Base-by-base conservation (phyloP, 164 flowering plant species). In the Berberis thunbergii region DNA sequence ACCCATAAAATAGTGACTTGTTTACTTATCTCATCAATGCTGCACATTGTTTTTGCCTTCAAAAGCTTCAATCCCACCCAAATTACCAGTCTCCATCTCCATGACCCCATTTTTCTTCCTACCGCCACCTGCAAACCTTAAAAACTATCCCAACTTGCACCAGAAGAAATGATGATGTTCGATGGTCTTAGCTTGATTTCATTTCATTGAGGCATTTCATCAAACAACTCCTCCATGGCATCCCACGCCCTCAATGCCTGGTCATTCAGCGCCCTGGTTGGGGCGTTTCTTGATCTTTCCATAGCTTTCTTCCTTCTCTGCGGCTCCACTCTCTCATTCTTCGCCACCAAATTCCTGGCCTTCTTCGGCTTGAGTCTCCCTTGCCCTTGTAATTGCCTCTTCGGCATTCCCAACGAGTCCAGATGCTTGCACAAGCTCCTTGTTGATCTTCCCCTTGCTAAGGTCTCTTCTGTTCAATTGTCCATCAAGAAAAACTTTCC, bases 281-380 rank as follows among this genome's bases (percentile, higher is more conserved):
- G 88, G 48, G 95, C 96, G 10, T 94, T 77, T 76, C 81, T 94
- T 57, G 96, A 94, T 74, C 86, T 94, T 41, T 74, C 76, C 5
- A 71, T 94, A 5, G 84, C 91, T 1, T 87, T 77, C 69, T 64
- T 80, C 12, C 68, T 91, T 46, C 81, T 94, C 5, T 88, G 87
- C 69, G 89, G 80, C 55, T 80, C 97, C 4, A 56, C 83, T 45
- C 53, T 82, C 12, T 84, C 82, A 26, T 94, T 75, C 66, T 64
- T 86, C 2, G 75, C 84, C 1, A 73, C 85, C 1, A 84, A 78
- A 61, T 78, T n/a, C 74, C 72, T 91, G 52, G 72, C 77, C 38
- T 13, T 88, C 26, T 83, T 94, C 54, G 96, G 97, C 0, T 60
- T 86, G 67, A 53, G 57, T 55, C 68, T 94, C 61, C 96, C 97